Base-by-base conservation (phyloP, 2,329 filamentous ascomycete species). In the Rhinocladiella similis region DNA sequence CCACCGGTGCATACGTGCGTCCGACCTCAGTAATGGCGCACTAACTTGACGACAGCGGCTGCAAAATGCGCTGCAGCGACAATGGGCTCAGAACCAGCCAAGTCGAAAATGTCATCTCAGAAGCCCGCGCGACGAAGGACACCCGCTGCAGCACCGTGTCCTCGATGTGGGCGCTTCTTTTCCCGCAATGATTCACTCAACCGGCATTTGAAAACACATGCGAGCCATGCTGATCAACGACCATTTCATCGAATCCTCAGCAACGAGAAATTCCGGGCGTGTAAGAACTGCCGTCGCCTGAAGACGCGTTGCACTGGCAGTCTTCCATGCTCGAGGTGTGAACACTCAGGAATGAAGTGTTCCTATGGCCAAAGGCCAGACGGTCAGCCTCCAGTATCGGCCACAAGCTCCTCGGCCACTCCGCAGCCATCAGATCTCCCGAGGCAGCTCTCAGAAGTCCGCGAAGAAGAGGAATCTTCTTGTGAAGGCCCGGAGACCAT, bases 211-310 rank as follows among this genome's bases (percentile, higher is more conserved):
- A 63, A 63, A 39, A 60, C 55, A 12, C 60, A 63, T 18, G 16
- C 39, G 18, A 55, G 35, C 12, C 53, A 59, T 46, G 29, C 50
- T 2, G 55, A 60, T 16, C 52, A 60, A 39, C 54, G 60, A 3
- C 60, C 57, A 1, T 58, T 60, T 22, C 60, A 63, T 36, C 60
- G 60, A 9, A 63, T 41, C 14, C 38, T 63, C 43, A 60, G 60
- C 48, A 46, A 56, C 27, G 57, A 63, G 19, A 63, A 63, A 29
- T 63, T 63, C 33, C 51, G 57, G 14, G 60, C 60, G 22, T 63
- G 60, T 42, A 53, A 57, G 33, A 53, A 48, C 19, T 63, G 60
- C 48, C 55, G 60, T 1, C 53, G 54, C 12, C 55, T 57, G 19
- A 63, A 63, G 45, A 60, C 55, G 12, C 54, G 57, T 27, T 63